Evolutionary conservation across 2,329 filamentous ascomycete genomes (phyloP).

Genomic region (Cladobotryum protrusum): DNA sequence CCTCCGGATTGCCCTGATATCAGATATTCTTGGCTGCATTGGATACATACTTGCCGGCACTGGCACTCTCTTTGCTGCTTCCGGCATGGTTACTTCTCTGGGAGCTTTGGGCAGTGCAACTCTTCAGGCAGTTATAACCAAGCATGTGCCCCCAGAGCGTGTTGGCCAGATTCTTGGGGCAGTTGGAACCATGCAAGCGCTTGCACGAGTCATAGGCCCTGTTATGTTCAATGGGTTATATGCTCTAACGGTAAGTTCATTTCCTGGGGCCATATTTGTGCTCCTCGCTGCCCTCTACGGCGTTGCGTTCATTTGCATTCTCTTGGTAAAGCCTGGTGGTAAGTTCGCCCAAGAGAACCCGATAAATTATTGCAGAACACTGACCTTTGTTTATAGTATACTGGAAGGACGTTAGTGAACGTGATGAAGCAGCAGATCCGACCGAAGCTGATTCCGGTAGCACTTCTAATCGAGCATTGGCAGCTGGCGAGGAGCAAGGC

Average conservation of each 20-base stretch:
- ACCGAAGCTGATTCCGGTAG: not conserved
- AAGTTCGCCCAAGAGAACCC: conserved; percentile 33
- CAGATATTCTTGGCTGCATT: conserved; percentile 68
- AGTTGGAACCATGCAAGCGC: conserved; percentile 75
- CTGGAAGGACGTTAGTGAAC: not conserved
- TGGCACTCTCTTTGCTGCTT: conserved; percentile 59
- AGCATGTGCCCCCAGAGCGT: conserved; percentile 77
- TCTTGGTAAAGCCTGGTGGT: conserved; percentile 70
- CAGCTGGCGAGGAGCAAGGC: conserved; percentile 22
- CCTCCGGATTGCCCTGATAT: conserved; percentile 66
- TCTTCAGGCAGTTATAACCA: conserved; percentile 77
- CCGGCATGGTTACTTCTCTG: conserved; percentile 66
- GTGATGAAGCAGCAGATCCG: not conserved
- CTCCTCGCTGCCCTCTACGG: conserved; percentile 62
- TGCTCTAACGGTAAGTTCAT: conserved; percentile 68
- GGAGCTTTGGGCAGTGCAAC: conserved; percentile 84
- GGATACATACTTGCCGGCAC: conserved; percentile 65
- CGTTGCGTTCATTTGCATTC: conserved; percentile 58
- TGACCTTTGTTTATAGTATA: conserved; percentile 13
- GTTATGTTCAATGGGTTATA: conserved; percentile 83
- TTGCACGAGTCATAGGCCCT: conserved; percentile 73
- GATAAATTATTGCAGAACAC: conserved; percentile 1
- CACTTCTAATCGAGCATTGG: not conserved
- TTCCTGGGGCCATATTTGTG: conserved; percentile 78
- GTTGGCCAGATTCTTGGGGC: conserved; percentile 87